A percentile compares a stretch with the other conserved stretches of the same genome.
Evolutionary conservation across 257 asterid species (phyloP).

Genomic region (Cynanchum wilfordii): DNA sequence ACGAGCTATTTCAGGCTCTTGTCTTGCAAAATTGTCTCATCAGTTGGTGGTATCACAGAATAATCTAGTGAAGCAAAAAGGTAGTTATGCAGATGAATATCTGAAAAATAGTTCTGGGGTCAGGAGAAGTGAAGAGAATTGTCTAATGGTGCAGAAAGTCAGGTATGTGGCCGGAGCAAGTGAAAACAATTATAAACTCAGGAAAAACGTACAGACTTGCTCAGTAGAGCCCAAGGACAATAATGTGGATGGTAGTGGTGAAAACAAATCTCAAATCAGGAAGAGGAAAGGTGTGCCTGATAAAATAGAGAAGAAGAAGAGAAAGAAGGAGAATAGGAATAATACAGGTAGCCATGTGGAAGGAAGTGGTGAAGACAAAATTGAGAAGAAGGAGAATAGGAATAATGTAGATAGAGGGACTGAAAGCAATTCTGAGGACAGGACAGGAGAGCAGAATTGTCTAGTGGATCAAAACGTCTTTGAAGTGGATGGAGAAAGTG

Average conservation of each 20-base stretch:
- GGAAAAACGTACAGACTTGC: slow-evolving; percentile 8
- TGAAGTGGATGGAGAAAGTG: background rate
- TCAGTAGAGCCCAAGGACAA: background rate
- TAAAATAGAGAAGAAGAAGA: background rate
- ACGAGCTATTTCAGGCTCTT: slow-evolving; percentile 32
- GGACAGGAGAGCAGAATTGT: slow-evolving; percentile 10
- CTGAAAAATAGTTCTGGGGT: background rate
- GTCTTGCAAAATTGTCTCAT: slow-evolving; percentile 31
- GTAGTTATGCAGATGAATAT: background rate
- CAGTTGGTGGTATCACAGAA: slow-evolving; percentile 28
- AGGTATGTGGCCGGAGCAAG: background rate
- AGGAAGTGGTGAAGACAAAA: too few species aligned
- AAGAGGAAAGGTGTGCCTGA: background rate
- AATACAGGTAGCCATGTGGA: too few species aligned
- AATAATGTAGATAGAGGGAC: background rate
- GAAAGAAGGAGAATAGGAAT: background rate
- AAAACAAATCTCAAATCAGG: background rate
- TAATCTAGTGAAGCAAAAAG: background rate
- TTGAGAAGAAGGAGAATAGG: background rate
- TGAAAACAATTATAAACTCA: background rate
- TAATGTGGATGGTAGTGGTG: background rate
- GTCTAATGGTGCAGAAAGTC: slow-evolving; percentile 5
- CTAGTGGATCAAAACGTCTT: slow-evolving; percentile 6
- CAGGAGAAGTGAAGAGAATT: slow-evolving; percentile 11
- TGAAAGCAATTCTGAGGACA: background rate